A percentile compares a stretch with the other conserved stretches of the same genome.
These are phyloP conservation scores for Hyphopichia buzzinii DNA, from an alignment of 1,139 yeast genomes.

Conservation along the genomic window DNA sequence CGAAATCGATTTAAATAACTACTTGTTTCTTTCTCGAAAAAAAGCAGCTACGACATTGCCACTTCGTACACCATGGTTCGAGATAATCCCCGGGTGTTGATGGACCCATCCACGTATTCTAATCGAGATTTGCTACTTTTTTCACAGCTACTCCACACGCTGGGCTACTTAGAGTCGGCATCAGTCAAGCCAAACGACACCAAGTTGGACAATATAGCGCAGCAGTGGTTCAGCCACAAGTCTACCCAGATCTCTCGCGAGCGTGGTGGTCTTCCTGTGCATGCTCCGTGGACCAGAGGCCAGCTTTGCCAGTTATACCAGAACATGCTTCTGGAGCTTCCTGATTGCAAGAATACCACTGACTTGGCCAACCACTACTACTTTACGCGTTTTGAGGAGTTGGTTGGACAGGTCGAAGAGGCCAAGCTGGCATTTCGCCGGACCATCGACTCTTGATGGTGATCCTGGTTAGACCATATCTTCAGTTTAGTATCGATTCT, in stretches of 20 bases:
- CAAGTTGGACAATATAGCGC: conserved; percentile 8
- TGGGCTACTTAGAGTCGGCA: conserved; percentile 14
- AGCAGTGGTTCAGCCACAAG: conserved; percentile 16
- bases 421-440: conserved; percentile 11
- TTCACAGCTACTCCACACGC: conserved; percentile 18
- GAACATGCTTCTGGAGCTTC: conserved; percentile 10
- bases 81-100: conserved; percentile 1
- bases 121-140: conserved; percentile 17
- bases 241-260: conserved; percentile 12
- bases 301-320: conserved; percentile 16
- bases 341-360: conserved; percentile 14
- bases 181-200: conserved; percentile 6
- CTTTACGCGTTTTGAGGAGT: conserved; percentile 15
- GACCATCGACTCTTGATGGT: no score
- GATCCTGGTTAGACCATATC: no score
- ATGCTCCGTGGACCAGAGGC: conserved; percentile 9
- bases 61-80: not conserved
- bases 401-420: conserved; percentile 11
- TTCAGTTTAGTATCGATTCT: no score
- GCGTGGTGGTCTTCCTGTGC: conserved; percentile 6
- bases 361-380: conserved; percentile 20
- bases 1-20: no score
- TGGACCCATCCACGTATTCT: conserved; percentile 11
- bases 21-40: no score
- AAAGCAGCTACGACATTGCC: no score